Conservation (phyloP, 345 rosid species). For the Abelmoschus esculentus region DNA sequence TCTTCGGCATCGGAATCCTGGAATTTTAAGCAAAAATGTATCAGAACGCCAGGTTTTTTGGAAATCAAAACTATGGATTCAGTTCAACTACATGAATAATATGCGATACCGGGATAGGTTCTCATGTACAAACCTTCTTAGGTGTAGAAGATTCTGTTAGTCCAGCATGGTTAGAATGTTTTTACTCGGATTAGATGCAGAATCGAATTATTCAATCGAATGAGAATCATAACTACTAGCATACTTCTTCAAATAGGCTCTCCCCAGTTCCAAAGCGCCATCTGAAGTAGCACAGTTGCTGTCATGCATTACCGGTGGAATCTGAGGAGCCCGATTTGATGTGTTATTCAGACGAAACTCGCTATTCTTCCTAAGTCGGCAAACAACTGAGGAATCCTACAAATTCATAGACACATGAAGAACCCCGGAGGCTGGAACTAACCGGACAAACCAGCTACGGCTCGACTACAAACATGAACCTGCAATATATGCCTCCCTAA, state of each 20-base stretch:
- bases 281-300: slow-evolving; percentile 14
- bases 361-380: slow-evolving; percentile 65
- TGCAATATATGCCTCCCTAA: not conserved
- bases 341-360: slow-evolving; percentile 37
- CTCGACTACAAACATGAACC: not conserved
- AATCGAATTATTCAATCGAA: slow-evolving; percentile 38
- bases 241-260: slow-evolving; percentile 22
- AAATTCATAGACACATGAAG: no score
- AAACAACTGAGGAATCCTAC: slow-evolving; percentile 71
- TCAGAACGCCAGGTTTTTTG: not conserved
- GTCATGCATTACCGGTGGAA: slow-evolving; percentile 15
- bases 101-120: not conserved
- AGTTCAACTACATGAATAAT: not conserved
- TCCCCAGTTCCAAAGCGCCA: slow-evolving; percentile 28
- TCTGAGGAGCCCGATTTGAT: slow-evolving; percentile 22
- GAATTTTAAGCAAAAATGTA: not conserved
- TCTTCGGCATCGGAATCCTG: slow-evolving; percentile 43
- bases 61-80: not conserved
- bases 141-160: slow-evolving; percentile 39
- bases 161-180: slow-evolving; percentile 21
- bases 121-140: slow-evolving; percentile 33
- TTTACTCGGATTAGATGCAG: slow-evolving; percentile 42
- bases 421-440: no score
- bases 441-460: not conserved
- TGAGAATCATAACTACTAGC: slow-evolving; percentile 45